These are phyloP conservation scores for Plasmodium chabaudi DNA, from an alignment of 169 alveolate genomes.

Conservation along the genomic window DNA sequence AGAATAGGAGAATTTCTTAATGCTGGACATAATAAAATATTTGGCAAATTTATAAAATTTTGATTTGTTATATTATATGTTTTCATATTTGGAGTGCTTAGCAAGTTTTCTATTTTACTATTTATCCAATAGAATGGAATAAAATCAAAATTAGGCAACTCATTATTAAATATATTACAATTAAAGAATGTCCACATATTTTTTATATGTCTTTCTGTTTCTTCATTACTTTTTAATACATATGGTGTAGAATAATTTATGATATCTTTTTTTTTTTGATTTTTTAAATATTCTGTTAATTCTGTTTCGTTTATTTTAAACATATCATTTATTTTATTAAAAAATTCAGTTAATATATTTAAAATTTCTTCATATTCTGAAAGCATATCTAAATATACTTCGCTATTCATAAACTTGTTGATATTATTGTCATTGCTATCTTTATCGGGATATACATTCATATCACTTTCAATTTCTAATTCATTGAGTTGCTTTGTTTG, in stretches of 20 bases:
- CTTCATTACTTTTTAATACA: conserved; percentile 41
- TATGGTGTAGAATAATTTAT: conserved; percentile 68
- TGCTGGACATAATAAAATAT: conserved; percentile 9
- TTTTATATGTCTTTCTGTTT: conserved; percentile 64
- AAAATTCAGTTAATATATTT: conserved; percentile 36
- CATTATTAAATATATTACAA: conserved; percentile 57
- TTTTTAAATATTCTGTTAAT: conserved; percentile 26
- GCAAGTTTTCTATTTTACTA: conserved; percentile 25
- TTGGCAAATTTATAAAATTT: conserved; percentile 58
- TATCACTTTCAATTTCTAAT: conserved; percentile 57
- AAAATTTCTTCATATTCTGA: conserved; percentile 64
- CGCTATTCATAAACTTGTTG: conserved; percentile 22
- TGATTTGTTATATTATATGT: conserved; percentile 52
- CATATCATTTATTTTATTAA: conserved; percentile 34
- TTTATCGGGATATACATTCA: conserved; percentile 9
- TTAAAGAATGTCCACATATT: conserved; percentile 71
- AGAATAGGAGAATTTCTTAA: conserved; percentile 54
- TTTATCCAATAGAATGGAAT: conserved; percentile 50
- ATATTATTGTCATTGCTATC: neutral
- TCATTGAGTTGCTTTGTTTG: conserved; percentile 45
- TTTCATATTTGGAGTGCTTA: conserved; percentile 56
- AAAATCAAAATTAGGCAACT: conserved; percentile 48
- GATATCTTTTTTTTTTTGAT: conserved; percentile 4
- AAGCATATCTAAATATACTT: conserved; percentile 28
- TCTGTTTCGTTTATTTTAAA: conserved; percentile 47